Evolutionary conservation across 768 basidiomycete genomes (phyloP), one percentile per base, ranked within the genome.

Genomic region (Exidia glandulosa): DNA sequence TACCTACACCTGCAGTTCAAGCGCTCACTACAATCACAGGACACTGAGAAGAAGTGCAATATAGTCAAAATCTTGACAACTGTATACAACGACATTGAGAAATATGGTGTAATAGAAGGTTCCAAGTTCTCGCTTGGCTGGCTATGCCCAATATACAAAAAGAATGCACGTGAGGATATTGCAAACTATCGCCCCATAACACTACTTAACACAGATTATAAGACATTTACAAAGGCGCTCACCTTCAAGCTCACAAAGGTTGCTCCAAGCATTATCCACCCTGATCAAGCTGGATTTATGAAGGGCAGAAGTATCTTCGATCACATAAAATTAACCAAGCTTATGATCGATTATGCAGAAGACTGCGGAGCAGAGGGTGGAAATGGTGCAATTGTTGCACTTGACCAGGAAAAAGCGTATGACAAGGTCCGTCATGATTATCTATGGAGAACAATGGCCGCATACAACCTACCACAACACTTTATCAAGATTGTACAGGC

Each of bases 81-180:
- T 66, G 3, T 72, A 75, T 64, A 78, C 80, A 1, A 78, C 77
- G 13, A 79, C 80, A 75, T 77, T 0, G 59, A 70, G 59, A 1
- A 4, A 2, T 1, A 72, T 48, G 73, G 75, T 0, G 3, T 71
- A 0, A 2, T 13, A 2, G 1, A 23, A 0, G 2, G 9, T 0
- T 2, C 50, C 4, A 27, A 30, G 0, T 79, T 75, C 55, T 25
- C 69, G 0, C 47, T 66, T 5, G 77, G 76, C 0, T 68, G 66
- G 65, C 67, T 72, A 61, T 68, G 74, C 68, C 75, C 72, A 0
- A 32, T 79, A 1, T 79, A 74, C 59, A 79, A 79, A 34, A 78
- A 79, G 36, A 71, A 65, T 4, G 57, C 63, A 29, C 6, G 10
- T 27, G 13, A 36, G 2, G 41, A 60, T 2, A 61, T 65, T 6